Base-by-base conservation (phyloP, 2,329 filamentous ascomycete species). In the Fusarium burgessii region DNA sequence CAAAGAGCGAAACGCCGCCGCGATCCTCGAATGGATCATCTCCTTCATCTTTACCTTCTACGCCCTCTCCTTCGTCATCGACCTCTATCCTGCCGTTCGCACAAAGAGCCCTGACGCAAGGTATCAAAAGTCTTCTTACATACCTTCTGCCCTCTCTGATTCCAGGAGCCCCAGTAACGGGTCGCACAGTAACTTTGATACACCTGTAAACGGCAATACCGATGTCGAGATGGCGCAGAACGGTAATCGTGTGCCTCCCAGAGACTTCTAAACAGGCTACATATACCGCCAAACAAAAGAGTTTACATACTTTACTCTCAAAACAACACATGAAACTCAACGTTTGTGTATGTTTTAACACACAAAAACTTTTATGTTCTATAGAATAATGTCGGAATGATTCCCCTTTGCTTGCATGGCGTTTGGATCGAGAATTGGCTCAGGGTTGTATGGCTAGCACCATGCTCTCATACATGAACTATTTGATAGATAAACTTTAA, bases 21-120 rank as follows among this genome's bases (percentile, higher is more conserved):
- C 94, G 9, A 83, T 97, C 56, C 80, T 98, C 35, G 95, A 98
- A 82, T 91, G 89, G 89, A 78, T 89, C 66, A 90, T 98, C 71
- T 89, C 94, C 35, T 90, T 97, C 77, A 86, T 97, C 77, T 98
- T 95, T 83, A 93, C 92, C 57, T 92, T 95, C 77, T 98, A 97
- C 82, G 86, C 97, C 67, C 87, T 95, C 69, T 94, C 92, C 67
- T 98, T 97, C 84, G 87, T 92, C 77, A 86, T 98, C 78, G 95
- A 99, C 82, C 89, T 99, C 52, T 86, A 93, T 70, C 96, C 96
- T 0, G 93, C 93, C 14, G 84, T 92, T 5, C 84, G 87, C 68
- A 92, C 90, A 14, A 89, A 87, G 61, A 52, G 62, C 10, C 76
- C 61, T 25, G 62, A 69, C 23, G 60, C 73, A 20, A 75, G 80